Conservation (phyloP, 495 filamentous ascomycete genomes). For the Aspergillus diversus region DNA sequence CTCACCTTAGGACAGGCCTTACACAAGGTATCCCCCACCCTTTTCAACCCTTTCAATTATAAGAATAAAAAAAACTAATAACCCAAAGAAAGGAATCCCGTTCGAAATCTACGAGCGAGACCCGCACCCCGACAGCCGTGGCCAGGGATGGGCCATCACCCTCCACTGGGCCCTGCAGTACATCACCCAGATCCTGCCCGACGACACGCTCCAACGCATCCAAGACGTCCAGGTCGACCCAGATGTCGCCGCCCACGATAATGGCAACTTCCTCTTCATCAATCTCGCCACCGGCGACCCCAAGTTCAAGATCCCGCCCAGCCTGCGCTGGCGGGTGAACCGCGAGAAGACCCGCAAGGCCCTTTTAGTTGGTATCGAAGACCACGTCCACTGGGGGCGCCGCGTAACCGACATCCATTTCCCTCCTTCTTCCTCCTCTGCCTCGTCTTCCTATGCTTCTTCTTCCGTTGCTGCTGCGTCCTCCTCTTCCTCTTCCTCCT, state of each 20-base stretch:
- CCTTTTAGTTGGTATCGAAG: conserved; percentile 31
- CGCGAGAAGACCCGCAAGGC: conserved; percentile 31
- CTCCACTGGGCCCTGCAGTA: conserved; percentile 60
- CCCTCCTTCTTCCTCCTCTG: not conserved
- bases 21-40: conserved; percentile 28
- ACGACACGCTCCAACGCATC: conserved; percentile 46
- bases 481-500: too few species aligned
- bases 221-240: conserved; percentile 54
- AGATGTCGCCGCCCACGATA: conserved; percentile 32
- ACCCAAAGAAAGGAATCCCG: conserved; percentile 34
- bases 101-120: conserved; percentile 62
- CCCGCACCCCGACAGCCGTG: conserved; percentile 39
- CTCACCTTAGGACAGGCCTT: conserved; percentile 60
- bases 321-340: conserved; percentile 32
- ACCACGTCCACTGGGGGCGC: conserved; percentile 30
- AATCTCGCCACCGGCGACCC: conserved; percentile 33
- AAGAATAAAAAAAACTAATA: conserved; percentile 7
- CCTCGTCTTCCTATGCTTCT: not conserved
- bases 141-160: conserved; percentile 62
- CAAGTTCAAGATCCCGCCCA: conserved; percentile 33
- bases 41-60: not conserved
- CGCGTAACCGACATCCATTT: conserved; percentile 21
- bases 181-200: conserved; percentile 52
- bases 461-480: too few species aligned
- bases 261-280: conserved; percentile 37